Evolutionary conservation across 2,329 filamentous ascomycete genomes (phyloP).

Genomic region (Chaetomium sp.): DNA sequence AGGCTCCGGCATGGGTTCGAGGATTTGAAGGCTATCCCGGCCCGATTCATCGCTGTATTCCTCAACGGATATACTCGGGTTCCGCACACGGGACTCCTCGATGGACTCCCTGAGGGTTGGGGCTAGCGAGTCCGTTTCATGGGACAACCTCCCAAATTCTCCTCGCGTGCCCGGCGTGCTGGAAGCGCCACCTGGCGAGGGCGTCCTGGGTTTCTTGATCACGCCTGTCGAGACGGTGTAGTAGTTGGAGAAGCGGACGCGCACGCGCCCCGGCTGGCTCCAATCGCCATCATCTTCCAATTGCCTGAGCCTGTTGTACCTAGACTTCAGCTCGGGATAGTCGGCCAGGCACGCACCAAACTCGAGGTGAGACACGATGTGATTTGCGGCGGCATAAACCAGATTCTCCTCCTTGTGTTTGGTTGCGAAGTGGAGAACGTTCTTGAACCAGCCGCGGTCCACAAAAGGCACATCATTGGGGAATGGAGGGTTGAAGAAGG

Average conservation of each 20-base stretch:
- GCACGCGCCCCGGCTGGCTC: slow-evolving; percentile 43
- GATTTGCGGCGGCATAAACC: slow-evolving; percentile 68
- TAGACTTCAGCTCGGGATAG: slow-evolving; percentile 65
- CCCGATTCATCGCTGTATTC: slow-evolving; percentile 41
- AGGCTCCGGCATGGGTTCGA: slow-evolving; percentile 24
- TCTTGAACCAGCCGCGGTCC: slow-evolving; percentile 69
- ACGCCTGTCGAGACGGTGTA: slow-evolving; percentile 83
- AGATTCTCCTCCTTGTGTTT: slow-evolving; percentile 76
- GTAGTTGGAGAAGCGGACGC: slow-evolving; percentile 84
- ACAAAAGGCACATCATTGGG: slow-evolving; percentile 71
- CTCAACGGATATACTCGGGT: slow-evolving; percentile 44
- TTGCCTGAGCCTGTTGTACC: slow-evolving; percentile 70
- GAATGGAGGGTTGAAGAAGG: slow-evolving; percentile 75
- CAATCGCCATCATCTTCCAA: slow-evolving; percentile 71
- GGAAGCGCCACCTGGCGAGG: slow-evolving; percentile 12
- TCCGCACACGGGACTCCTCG: neutral
- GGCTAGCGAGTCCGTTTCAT: slow-evolving; percentile 1
- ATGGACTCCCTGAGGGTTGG: slow-evolving; percentile 8
- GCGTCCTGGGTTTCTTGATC: slow-evolving; percentile 53
- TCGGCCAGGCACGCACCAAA: slow-evolving; percentile 82
- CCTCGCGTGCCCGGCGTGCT: neutral
- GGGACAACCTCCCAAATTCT: neutral
- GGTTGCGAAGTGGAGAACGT: slow-evolving; percentile 72
- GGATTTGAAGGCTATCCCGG: slow-evolving; percentile 15
- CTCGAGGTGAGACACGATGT: slow-evolving; percentile 79